These are phyloP conservation scores for Acer yangbiense DNA, from an alignment of 345 rosid species.

Conservation along the genomic window DNA sequence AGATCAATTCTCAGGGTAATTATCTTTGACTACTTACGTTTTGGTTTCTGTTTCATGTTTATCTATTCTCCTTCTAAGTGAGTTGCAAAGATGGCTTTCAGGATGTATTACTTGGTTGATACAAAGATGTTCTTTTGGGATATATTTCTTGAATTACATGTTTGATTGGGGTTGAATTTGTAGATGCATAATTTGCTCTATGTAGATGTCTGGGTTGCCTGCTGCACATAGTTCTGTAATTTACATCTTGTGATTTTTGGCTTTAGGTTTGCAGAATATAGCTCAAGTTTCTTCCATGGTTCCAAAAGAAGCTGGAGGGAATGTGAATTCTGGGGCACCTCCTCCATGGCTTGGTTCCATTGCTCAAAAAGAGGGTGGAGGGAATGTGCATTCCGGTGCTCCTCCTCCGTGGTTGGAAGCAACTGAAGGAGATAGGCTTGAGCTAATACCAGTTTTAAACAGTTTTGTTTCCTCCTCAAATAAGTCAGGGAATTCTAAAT, in stretches of 20 bases:
- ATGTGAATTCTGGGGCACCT: constrained; percentile 80
- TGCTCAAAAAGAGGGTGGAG: constrained; percentile 36
- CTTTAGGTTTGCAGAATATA: constrained; percentile 46
- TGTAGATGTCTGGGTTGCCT: neutral
- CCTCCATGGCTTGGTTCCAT: constrained; percentile 68
- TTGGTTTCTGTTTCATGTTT: constrained; percentile 18
- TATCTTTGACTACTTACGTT: constrained; percentile 15
- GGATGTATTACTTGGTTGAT: neutral
- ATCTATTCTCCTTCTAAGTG: neutral
- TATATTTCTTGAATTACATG: neutral
- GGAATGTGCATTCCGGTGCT: constrained; percentile 86
- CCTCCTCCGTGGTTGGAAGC: constrained; percentile 83
- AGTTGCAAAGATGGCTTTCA: neutral
- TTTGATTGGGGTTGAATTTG: constrained; percentile 5
- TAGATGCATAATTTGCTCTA: neutral
- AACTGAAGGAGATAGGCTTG: constrained; percentile 39
- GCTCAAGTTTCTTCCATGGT: constrained; percentile 38
- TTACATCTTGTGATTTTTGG: constrained; percentile 3
- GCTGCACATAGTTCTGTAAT: neutral
- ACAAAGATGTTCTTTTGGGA: neutral
- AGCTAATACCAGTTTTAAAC: constrained; percentile 32
- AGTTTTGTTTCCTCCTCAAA: constrained; percentile 33
- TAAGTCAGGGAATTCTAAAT: constrained; percentile 53
- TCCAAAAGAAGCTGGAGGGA: constrained; percentile 46
- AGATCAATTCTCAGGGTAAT: constrained; percentile 51